Conservation (phyloP, 1,284 basidiomycete species). For the Cerrena zonata region DNA sequence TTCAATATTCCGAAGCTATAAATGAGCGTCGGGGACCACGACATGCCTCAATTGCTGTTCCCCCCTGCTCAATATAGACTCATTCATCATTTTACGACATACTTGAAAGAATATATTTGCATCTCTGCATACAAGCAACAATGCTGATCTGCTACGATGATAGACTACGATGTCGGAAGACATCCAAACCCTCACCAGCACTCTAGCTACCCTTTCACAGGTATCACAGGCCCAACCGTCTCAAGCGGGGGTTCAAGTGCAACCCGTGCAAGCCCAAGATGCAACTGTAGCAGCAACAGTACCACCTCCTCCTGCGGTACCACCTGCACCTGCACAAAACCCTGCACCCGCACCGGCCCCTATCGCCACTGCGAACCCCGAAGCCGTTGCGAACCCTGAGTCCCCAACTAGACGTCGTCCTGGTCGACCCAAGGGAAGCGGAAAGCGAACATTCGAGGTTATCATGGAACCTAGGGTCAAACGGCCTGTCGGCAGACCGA, state of each 20-base stretch:
- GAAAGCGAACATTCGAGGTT: conserved; percentile 42
- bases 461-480: conserved; percentile 40
- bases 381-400: too few relatives aligned
- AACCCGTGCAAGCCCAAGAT: neutral
- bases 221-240: neutral
- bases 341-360: neutral
- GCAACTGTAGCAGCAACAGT: neutral
- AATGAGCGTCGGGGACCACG: too few relatives aligned
- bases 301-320: neutral
- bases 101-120: neutral
- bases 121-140: neutral
- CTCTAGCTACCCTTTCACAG: conserved; percentile 3
- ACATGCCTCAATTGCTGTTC: too few relatives aligned
- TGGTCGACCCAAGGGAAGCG: conserved; percentile 48
- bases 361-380: neutral
- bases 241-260: conserved; percentile 7
- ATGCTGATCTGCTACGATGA: too few relatives aligned
- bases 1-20: too few relatives aligned
- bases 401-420: conserved; percentile 34
- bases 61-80: too few relatives aligned
- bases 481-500: conserved; percentile 49
- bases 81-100: too few relatives aligned
- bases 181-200: conserved; percentile 2
- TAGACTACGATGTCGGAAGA: conserved; percentile 1
- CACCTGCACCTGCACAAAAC: neutral